Evolutionary conservation across 768 basidiomycete species (phyloP), one percentile per base, ranked within the genome.

Genomic region (Lentinus tigrinus): DNA sequence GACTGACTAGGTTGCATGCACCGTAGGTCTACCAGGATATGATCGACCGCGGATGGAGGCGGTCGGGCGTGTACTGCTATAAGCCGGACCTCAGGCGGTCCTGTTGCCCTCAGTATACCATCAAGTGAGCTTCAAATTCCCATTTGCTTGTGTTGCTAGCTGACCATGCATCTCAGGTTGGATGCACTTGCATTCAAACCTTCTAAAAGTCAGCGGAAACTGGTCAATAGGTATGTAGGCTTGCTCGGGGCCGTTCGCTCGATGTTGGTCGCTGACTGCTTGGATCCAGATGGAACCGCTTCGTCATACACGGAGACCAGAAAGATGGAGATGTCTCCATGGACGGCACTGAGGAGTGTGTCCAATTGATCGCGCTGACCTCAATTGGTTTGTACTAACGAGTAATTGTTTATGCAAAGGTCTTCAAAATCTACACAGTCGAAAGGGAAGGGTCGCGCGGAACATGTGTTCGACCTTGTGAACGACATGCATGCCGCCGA

Each of bases 81-180:
- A 93, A 91, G 61, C 95, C 95, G 4, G 86, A 95, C 70, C 76
- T 95, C 72, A 81, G 77, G 61, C 70, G 73, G 5, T 88, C 93
- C 10, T 98, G 96, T 69, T 98, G 96, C 69, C 93, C 95, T 0
- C 91, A 94, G 63, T 96, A 97, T 69, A 93, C 96, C 3, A 98
- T 98, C 70, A 91, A 84, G 93, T 90, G 9, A 31, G 44, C 10
- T 28, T 11, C 19, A 6, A 43, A 9, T 21, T 44, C 42, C 10
- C 23, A 13, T 26, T 11, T 28, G n/a, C 21, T 19, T 8, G 21
- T 23, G n/a, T 7, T 13, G 19, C 10, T 24, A 17, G n/a, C 54
- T 53, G 31, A 59, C 21, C 11, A 7, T n/a, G 34, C 52, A 4
- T 38, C 24, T 43, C 65, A 92, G 89, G 69, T 78, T 91, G 51